Base-by-base conservation (phyloP, 1,284 basidiomycete species). In the Grifola frondosa region DNA sequence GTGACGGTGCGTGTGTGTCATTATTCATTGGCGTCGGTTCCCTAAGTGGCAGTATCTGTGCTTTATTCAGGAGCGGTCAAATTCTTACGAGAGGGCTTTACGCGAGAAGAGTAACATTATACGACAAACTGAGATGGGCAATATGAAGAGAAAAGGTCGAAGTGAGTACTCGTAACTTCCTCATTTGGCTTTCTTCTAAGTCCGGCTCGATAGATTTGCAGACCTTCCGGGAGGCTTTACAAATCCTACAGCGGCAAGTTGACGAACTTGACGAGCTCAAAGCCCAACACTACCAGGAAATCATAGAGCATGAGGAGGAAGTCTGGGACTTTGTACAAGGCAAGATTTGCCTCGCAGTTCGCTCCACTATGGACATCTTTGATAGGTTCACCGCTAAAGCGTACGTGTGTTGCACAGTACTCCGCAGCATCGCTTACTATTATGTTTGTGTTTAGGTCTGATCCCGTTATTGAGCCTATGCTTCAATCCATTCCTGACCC, bases 251-350 rank as follows among this genome's bases (percentile, higher is more conserved):
- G 58, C 75, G 81, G 29, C 92, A 96, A 64, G 92, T 97, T 0
- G 88, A 93, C 55, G 89, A 89, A 42, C 71, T 94, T 13, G 91
- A 94, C 62, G 81, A 82, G 49, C 69, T 92, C 49, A 93, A 92
- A 59, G 77, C 69, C 4, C 73, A 78, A 9, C 90, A 94, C 66
- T 94, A 94, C 61, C 78, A 81, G 52, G 88, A 95, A 54, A 93
- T 96, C 41, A 70, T 95, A 40, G 90, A 92, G 45, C 91, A 92
- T 52, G 94, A 97, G 67, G 91, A 96, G 57, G 85, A 94, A 67
- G 83, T 91, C 6, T 97, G 95, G 95, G 82, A 92, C 56, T 81
- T 83, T 12, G 89, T 97, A 10, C 82, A 94, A 58, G 78, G 75
- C 50, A 93, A 93, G 71, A 85, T 88, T 50, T 88, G 82, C 58